phyloP scores from a whole-genome alignment of 1,139 yeast genomes.

The Yamadazyma diospyri region DNA sequence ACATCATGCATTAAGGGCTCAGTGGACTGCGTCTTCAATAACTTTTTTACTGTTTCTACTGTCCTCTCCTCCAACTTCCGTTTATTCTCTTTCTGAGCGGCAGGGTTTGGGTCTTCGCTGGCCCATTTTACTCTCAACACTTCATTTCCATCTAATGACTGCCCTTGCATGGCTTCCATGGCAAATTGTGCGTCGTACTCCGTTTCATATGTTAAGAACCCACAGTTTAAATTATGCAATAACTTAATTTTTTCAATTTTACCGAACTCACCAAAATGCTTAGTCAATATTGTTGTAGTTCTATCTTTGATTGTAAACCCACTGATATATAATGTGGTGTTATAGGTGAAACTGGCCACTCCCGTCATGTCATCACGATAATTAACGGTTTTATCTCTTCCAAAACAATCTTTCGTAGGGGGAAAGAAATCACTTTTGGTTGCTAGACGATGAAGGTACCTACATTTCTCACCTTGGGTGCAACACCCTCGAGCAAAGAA shows the following conservation, averaged over 20 bases:
- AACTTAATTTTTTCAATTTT: conserved; percentile 67
- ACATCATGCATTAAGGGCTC: too few species aligned
- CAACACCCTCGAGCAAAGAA: conserved; percentile 92
- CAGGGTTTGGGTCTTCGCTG: conserved; percentile 79
- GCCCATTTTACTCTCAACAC: conserved; percentile 83
- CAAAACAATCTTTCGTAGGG: conserved; percentile 84
- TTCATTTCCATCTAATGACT: conserved; percentile 62
- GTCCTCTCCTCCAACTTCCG: conserved; percentile 35
- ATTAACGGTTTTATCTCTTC: conserved; percentile 79
- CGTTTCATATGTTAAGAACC: conserved; percentile 67
- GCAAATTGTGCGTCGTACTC: conserved; percentile 89
- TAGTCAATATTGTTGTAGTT: conserved; percentile 30
- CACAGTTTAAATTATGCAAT: conserved; percentile 62
- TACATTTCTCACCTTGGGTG: conserved; percentile 70
- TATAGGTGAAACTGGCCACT: conserved; percentile 77
- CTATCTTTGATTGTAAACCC: conserved; percentile 42
- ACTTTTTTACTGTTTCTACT: conserved; percentile 27
- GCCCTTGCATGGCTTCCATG: conserved; percentile 87
- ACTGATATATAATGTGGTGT: conserved; percentile 77
- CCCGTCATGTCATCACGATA: conserved; percentile 95
- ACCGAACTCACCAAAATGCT: conserved; percentile 74
- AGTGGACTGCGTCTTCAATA: conserved; percentile 23
- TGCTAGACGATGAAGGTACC: conserved; percentile 77
- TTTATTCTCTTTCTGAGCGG: conserved; percentile 52
- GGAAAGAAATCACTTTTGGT: conserved; percentile 40